Percentiles rank a stretch among this genome's conserved stretches.
Conservation (phyloP, 2,329 filamentous ascomycete genomes). For the Aspergillus intermedius region DNA sequence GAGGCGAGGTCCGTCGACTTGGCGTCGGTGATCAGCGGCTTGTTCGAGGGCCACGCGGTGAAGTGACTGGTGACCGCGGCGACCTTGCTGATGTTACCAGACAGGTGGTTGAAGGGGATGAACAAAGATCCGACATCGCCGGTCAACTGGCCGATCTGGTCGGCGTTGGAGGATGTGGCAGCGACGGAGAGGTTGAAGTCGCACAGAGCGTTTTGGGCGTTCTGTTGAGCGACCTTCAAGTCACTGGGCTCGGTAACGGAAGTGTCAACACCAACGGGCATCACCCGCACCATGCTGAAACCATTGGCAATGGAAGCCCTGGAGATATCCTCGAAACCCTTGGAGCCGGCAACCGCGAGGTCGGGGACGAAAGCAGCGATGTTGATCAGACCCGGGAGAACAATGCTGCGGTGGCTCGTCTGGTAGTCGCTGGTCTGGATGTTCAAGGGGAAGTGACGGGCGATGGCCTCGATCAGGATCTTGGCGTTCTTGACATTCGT, state of each 20-base stretch:
- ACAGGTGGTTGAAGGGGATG: conserved; percentile 74
- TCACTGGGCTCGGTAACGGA: conserved; percentile 66
- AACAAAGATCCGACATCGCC: conserved; percentile 72
- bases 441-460: conserved; percentile 78
- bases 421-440: conserved; percentile 83
- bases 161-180: conserved; percentile 65
- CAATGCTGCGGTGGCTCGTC: conserved; percentile 72
- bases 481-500: conserved; percentile 99
- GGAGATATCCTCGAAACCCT: conserved; percentile 63
- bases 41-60: conserved; percentile 67
- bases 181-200: conserved; percentile 77
- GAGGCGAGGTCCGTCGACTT: conserved; percentile 77
- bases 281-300: conserved; percentile 73
- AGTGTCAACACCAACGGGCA: conserved; percentile 67
- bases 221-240: conserved; percentile 66
- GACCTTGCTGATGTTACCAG: conserved; percentile 77
- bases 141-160: conserved; percentile 66
- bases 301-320: conserved; percentile 68
- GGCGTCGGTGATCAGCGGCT: conserved; percentile 75
- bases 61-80: conserved; percentile 74
- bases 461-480: conserved; percentile 89
- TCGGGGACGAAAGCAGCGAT: conserved; percentile 74
- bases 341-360: conserved; percentile 57
- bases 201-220: conserved; percentile 62
- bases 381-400: conserved; percentile 70